phyloP scores from a whole-genome alignment of 2,329 filamentous ascomycete genomes.

The Acrodontium crateriforme region DNA sequence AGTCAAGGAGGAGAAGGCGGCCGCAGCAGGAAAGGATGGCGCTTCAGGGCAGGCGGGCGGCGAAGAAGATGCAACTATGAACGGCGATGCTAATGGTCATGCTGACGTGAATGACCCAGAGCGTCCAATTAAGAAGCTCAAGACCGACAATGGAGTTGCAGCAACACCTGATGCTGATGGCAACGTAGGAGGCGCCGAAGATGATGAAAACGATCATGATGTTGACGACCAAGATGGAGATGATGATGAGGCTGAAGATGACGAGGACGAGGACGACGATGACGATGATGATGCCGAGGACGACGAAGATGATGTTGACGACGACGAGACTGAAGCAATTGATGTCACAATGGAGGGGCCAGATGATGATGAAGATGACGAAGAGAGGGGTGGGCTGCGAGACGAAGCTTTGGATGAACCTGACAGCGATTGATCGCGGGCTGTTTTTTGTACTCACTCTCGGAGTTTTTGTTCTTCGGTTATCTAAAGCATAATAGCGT shows the following conservation, averaged over 20 bases:
- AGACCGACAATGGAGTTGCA: slow-evolving; percentile 26
- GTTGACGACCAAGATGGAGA: slow-evolving; percentile 35
- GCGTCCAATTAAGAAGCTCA: slow-evolving; percentile 38
- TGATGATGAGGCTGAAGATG: slow-evolving; percentile 39
- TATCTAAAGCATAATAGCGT: too few species aligned
- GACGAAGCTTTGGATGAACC: slow-evolving; percentile 23
- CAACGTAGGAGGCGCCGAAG: slow-evolving; percentile 35
- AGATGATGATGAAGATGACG: slow-evolving; percentile 37
- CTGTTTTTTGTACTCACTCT: too few species aligned
- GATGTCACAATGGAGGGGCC: slow-evolving; percentile 26
- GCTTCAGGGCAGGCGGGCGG: too few species aligned
- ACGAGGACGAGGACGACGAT: slow-evolving; percentile 41
- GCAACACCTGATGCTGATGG: slow-evolving; percentile 30
- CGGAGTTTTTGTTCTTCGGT: too few species aligned
- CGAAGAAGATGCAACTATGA: slow-evolving; percentile 1
- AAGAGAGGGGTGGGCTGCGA: slow-evolving; percentile 42
- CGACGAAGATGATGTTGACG: slow-evolving; percentile 29
- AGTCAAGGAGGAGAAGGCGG: slow-evolving; percentile 48
- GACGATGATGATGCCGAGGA: slow-evolving; percentile 35
- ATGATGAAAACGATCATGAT: slow-evolving; percentile 40
- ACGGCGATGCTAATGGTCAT: slow-evolving; percentile 9
- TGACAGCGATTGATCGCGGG: slow-evolving; percentile 16
- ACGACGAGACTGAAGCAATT: slow-evolving; percentile 33
- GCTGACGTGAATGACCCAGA: slow-evolving; percentile 28
- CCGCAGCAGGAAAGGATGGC: slow-evolving; percentile 1